phyloP scores from a whole-genome alignment of 805 yeast species.

The Wickerhamiella shivajii region DNA sequence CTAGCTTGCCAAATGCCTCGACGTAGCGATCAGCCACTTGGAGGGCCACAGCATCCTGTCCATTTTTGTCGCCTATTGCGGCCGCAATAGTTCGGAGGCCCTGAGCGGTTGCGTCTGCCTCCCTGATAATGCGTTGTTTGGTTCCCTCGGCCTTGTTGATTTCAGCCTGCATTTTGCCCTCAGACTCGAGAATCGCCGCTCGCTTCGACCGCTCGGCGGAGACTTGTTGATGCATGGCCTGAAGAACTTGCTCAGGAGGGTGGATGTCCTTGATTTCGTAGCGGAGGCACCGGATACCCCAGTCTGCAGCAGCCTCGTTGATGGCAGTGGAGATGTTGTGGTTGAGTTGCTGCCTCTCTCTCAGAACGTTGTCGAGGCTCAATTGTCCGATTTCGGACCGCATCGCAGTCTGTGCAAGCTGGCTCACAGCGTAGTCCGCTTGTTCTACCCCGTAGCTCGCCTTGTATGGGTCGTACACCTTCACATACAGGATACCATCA shows the following conservation, averaged over 20 bases:
- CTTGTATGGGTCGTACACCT: slow-evolving; percentile 67
- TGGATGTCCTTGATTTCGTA: slow-evolving; percentile 81
- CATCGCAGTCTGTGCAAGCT: slow-evolving; percentile 84
- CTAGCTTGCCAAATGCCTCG: slow-evolving; percentile 66
- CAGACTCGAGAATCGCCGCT: slow-evolving; percentile 71
- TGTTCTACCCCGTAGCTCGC: slow-evolving; percentile 84
- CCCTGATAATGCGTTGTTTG: slow-evolving; percentile 51
- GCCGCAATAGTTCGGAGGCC: slow-evolving; percentile 50
- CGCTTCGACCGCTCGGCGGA: slow-evolving; percentile 76
- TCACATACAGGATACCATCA: slow-evolving; percentile 71
- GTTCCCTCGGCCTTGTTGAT: slow-evolving; percentile 79
- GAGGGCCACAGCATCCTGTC: slow-evolving; percentile 59
- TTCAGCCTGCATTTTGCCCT: slow-evolving; percentile 65
- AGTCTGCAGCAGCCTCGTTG: slow-evolving; percentile 69
- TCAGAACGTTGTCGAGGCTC: slow-evolving; percentile 61
- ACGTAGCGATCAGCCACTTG: slow-evolving; percentile 77
- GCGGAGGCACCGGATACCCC: slow-evolving; percentile 77
- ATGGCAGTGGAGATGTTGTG: slow-evolving; percentile 59
- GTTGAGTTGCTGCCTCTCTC: slow-evolving; percentile 62
- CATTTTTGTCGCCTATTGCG: slow-evolving; percentile 60
- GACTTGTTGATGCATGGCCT: slow-evolving; percentile 86
- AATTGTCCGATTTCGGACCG: slow-evolving; percentile 76
- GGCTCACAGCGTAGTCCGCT: slow-evolving; percentile 71
- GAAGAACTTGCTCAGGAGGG: slow-evolving; percentile 72
- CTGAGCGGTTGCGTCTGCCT: slow-evolving; percentile 72